phyloP scores from a whole-genome alignment of 192 early-diverging fungal species.

The Obelidium mucronatum region DNA sequence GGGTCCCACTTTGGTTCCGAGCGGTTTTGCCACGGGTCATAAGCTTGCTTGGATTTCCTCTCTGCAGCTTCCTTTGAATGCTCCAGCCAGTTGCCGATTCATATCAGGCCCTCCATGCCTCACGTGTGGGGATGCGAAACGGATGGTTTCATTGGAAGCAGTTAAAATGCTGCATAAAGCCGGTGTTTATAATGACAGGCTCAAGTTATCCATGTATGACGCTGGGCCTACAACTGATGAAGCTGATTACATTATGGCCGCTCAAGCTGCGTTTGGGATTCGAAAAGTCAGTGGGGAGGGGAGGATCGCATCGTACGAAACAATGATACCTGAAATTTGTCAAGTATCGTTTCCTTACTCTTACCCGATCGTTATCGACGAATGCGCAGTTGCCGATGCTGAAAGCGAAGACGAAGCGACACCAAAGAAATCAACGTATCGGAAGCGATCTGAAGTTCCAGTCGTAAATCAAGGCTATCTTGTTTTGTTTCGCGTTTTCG shows the following conservation, averaged over 20 bases:
- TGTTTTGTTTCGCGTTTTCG: conserved; percentile 9
- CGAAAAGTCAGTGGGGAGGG: not conserved
- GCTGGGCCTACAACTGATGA: conserved; percentile 3
- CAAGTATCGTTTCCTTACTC: not conserved
- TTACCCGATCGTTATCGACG: not conserved
- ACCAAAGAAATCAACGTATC: not conserved
- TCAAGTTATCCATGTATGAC: conserved; percentile 45
- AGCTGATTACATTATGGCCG: conserved; percentile 13
- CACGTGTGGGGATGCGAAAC: conserved; percentile 72
- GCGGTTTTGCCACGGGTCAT: not conserved
- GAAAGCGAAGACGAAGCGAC: not conserved
- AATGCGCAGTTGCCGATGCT: not conserved
- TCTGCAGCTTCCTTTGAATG: conserved; percentile 38
- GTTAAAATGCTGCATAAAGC: conserved; percentile 74
- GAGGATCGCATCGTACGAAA: not conserved
- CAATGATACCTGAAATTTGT: not conserved
- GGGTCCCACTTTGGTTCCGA: not conserved
- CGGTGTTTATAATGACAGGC: conserved; percentile 75
- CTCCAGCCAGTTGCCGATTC: conserved; percentile 28
- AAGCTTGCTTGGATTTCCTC: conserved; percentile 21
- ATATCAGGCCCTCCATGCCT: conserved; percentile 40
- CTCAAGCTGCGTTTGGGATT: conserved; percentile 21
- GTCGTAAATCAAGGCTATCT: conserved; percentile 4
- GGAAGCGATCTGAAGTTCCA: conserved; percentile 11
- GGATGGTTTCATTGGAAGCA: conserved; percentile 72